phyloP scores from a whole-genome alignment of 2,329 filamentous ascomycete species.

The Aspergillus terreus region DNA sequence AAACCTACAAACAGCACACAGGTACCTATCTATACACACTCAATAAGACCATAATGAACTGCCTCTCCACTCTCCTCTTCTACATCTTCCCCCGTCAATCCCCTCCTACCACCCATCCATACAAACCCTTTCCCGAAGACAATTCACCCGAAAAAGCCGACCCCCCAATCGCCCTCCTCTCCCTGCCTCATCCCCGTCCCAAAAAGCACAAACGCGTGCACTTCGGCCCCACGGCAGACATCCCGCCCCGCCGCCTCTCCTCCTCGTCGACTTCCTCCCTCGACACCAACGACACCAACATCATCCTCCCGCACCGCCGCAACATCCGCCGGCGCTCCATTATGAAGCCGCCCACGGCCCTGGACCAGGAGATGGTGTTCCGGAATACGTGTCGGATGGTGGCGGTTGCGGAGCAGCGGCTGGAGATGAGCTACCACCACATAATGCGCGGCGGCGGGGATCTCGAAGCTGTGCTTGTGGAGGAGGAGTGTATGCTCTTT shows the following conservation, averaged over 20 bases:
- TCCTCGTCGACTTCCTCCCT: not conserved
- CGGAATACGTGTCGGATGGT: conserved; percentile 11
- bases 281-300: not conserved
- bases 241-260: not conserved
- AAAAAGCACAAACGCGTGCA: not conserved
- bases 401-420: conserved; percentile 1
- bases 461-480: conserved; percentile 4
- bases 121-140: no score
- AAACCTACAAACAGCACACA: no score
- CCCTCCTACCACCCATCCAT: no score
- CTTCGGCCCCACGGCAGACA: not conserved
- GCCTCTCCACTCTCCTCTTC: no score
- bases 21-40: no score
- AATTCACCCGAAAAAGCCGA: no score
- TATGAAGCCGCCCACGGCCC: conserved; percentile 12
- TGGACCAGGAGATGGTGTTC: conserved; percentile 12
- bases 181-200: no score
- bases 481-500: conserved; percentile 6
- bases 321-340: conserved; percentile 4
- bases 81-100: no score
- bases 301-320: not conserved
- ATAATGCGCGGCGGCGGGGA: not conserved
- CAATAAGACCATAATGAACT: no score
- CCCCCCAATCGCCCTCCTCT: no score
- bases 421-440: conserved; percentile 7